These are phyloP conservation scores for Simplicillium sp. DNA, from an alignment of 2,329 filamentous ascomycete species.

Conservation along the genomic window DNA sequence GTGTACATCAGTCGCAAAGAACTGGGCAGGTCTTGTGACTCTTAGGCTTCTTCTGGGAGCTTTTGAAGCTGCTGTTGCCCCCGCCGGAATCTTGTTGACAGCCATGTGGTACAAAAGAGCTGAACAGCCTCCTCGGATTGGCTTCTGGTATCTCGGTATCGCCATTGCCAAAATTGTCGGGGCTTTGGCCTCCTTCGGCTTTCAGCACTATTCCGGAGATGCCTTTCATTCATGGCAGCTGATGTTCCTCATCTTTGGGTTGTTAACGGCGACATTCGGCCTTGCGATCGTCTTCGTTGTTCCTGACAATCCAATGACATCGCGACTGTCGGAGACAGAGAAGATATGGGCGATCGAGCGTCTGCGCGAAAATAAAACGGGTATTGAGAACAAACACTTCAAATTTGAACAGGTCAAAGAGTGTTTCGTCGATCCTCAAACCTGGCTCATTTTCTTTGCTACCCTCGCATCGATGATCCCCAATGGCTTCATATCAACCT, in stretches of 20 bases:
- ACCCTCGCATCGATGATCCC: constrained; percentile 20
- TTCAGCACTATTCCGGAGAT: not conserved
- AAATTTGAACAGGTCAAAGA: constrained; percentile 34
- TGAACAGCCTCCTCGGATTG: not conserved
- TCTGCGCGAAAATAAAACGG: constrained; percentile 36
- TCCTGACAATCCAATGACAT: constrained; percentile 47
- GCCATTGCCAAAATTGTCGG: not conserved
- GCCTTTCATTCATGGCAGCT: not conserved
- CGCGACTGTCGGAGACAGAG: constrained; percentile 44
- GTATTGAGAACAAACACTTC: constrained; percentile 39
- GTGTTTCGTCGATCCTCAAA: constrained; percentile 38
- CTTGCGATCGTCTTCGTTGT: constrained; percentile 16
- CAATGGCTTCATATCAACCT: constrained; percentile 12
- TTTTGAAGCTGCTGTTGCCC: not conserved
- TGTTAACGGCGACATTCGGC: not conserved
- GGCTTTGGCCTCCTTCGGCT: not conserved
- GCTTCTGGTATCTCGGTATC: not conserved
- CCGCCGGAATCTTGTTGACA: not conserved
- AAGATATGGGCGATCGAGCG: constrained; percentile 39
- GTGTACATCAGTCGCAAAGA: constrained; percentile 22
- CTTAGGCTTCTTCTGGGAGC: not conserved
- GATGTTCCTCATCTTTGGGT: not conserved
- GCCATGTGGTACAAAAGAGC: not conserved
- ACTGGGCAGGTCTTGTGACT: constrained; percentile 13
- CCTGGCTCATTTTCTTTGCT: constrained; percentile 41